Evolutionary conservation across 2,329 filamentous ascomycete species (phyloP), one percentile per base, ranked within the genome.

Genomic region (Endocalyx cinctus): DNA sequence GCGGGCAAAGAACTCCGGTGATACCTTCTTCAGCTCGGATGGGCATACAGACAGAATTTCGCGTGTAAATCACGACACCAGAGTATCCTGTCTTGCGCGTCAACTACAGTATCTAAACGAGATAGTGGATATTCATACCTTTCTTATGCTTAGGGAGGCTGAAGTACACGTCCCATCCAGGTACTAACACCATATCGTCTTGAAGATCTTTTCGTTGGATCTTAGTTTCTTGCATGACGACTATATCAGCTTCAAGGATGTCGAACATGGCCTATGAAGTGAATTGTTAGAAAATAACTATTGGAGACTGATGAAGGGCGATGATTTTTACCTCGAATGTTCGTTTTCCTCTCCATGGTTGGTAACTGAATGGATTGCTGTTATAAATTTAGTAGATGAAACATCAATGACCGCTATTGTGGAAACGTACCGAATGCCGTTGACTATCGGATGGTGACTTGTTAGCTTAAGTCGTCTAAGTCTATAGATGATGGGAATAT

Each of bases 201-300:
- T 72, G 74, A 2, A 98, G 68, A 48, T 96, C 89, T 56, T 95
- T 95, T 37, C 84, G 76, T 55, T 97, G 92, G 25, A 97, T 96
- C 63, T 97, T 98, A 27, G 87, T 82, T 62, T 97, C 92, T 59
- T 98, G 92, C 69, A 97, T 88, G 38, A 96, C 74, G 13, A 97
- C 79, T 43, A 98, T 92, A 58, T 98, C 92, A 33, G 89, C 81
- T 57, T 92, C 85, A 6, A 98, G 74, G 27, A 84, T 85, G 47
- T 95, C 86, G 62, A 98, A 97, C 92, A 97, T 97, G 45, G 82
- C 74, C 82, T 87, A 38, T n/a, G n/a, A n/a, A n/a, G n/a, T n/a
- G n/a, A n/a, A n/a, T n/a, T n/a, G n/a, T n/a, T n/a, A n/a, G n/a
- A n/a, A n/a, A n/a, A n/a, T n/a, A n/a, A n/a, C n/a, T n/a, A n/a